These are phyloP conservation scores for Ophiostoma populinum DNA, from an alignment of 2,329 filamentous ascomycete genomes.

Conservation along the genomic window DNA sequence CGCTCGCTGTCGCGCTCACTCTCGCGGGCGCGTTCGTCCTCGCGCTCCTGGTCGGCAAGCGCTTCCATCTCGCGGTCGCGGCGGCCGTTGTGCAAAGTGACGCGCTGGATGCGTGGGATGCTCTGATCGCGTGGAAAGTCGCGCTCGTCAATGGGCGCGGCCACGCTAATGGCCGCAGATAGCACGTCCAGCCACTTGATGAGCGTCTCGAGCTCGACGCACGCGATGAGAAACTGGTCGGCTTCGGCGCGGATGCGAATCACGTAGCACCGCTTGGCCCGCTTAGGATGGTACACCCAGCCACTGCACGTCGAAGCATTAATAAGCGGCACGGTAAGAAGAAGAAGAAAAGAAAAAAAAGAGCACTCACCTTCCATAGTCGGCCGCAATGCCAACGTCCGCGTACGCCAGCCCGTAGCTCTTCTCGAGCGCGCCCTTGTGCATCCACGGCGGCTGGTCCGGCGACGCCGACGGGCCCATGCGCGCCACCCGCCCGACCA, in stretches of 20 bases:
- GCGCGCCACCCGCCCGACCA: conserved; percentile 26
- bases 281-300: too few relatives aligned
- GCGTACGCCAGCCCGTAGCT: conserved; percentile 60
- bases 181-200: conserved; percentile 51
- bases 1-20: conserved; percentile 2
- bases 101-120: conserved; percentile 37
- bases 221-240: conserved; percentile 56
- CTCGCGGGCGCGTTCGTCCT: conserved; percentile 3
- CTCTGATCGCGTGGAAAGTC: conserved; percentile 44
- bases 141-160: conserved; percentile 53
- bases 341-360: neutral
- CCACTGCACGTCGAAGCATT: too few relatives aligned
- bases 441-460: conserved; percentile 33
- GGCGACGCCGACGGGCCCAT: conserved; percentile 30
- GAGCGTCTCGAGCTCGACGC: conserved; percentile 45
- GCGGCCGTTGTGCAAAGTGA: conserved; percentile 30
- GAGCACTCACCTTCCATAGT: conserved; percentile 48
- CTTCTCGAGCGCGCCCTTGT: conserved; percentile 38
- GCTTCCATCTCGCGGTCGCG: conserved; percentile 16
- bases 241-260: conserved; percentile 57
- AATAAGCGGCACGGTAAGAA: conserved; percentile 2
- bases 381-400: conserved; percentile 56
- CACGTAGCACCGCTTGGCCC: conserved; percentile 41
- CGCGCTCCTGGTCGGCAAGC: conserved; percentile 5
- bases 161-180: conserved; percentile 58